Conservation (phyloP, 73 alveolate genomes). For the Urostyla sp. region DNA sequence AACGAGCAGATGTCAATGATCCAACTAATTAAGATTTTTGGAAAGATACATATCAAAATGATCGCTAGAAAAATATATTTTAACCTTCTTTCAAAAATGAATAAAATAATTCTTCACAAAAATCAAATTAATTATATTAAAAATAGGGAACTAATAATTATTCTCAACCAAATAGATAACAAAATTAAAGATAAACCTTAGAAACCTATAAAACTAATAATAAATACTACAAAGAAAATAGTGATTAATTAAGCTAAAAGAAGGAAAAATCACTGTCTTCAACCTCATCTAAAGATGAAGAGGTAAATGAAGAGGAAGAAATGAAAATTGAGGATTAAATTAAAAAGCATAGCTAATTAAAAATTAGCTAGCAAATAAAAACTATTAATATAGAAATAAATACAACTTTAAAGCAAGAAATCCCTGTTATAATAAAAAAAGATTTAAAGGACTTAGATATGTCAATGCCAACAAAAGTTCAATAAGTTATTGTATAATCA, state of each 20-base stretch:
- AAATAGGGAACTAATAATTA: not conserved
- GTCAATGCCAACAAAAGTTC: not conserved
- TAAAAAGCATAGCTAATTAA: not conserved
- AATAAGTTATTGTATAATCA: not conserved
- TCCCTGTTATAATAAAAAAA: not conserved
- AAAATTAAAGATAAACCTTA: not conserved
- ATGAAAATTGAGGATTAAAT: not conserved
- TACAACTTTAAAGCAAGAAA: not conserved
- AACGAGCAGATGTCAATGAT: constrained; percentile 10
- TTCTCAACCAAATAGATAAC: not conserved
- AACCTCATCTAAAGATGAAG: not conserved
- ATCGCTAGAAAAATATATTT: not conserved
- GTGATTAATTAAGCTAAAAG: not conserved
- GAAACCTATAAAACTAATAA: not conserved
- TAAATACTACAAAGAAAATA: not conserved
- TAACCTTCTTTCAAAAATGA: constrained; percentile 27
- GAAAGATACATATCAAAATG: constrained; percentile 24
- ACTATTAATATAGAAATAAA: not conserved
- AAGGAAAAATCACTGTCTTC: not conserved
- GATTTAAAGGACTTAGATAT: not conserved
- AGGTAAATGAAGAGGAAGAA: not conserved
- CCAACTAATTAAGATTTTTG: constrained; percentile 15
- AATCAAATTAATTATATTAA: not conserved
- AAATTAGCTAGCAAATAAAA: too few relatives aligned
- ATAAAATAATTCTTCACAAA: constrained; percentile 27